phyloP scores from a whole-genome alignment of 2,329 filamentous ascomycete genomes.

The Sporothrix mexicana region DNA sequence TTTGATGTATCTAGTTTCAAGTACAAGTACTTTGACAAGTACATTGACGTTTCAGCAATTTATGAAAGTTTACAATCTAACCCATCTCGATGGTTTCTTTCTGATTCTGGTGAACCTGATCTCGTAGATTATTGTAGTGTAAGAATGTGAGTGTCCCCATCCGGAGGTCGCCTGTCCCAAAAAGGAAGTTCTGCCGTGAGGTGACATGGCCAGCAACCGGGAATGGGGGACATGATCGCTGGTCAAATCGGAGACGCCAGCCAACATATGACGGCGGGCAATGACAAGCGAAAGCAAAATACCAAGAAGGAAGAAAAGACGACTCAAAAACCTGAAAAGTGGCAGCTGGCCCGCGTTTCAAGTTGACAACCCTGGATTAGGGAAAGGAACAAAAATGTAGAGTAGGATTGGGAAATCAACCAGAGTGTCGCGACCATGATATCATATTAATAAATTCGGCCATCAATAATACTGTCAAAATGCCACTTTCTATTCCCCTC shows the following conservation, averaged over 20 bases:
- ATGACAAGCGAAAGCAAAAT: background rate
- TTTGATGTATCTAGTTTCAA: background rate
- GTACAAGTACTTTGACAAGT: background rate
- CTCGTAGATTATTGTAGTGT: too few relatives aligned
- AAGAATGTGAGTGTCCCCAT: background rate
- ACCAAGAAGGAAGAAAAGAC: background rate
- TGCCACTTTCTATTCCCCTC: background rate
- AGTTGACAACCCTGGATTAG: slow-evolving; percentile 9
- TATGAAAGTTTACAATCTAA: background rate
- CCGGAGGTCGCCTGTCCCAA: background rate
- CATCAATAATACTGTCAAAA: background rate
- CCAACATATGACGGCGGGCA: background rate
- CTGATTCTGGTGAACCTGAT: too few relatives aligned
- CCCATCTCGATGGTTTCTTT: background rate
- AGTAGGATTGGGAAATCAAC: too few relatives aligned
- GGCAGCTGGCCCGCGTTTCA: background rate
- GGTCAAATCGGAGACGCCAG: slow-evolving; percentile 5
- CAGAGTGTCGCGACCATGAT: background rate
- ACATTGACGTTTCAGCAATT: background rate
- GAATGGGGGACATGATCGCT: background rate
- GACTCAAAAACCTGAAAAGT: background rate
- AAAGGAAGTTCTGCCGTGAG: background rate
- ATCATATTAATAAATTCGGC: slow-evolving; percentile 4
- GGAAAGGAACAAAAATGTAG: background rate
- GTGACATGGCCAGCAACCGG: background rate